These are phyloP conservation scores for Kondoa subrosea DNA, from an alignment of 768 basidiomycete genomes.

Conservation along the genomic window DNA sequence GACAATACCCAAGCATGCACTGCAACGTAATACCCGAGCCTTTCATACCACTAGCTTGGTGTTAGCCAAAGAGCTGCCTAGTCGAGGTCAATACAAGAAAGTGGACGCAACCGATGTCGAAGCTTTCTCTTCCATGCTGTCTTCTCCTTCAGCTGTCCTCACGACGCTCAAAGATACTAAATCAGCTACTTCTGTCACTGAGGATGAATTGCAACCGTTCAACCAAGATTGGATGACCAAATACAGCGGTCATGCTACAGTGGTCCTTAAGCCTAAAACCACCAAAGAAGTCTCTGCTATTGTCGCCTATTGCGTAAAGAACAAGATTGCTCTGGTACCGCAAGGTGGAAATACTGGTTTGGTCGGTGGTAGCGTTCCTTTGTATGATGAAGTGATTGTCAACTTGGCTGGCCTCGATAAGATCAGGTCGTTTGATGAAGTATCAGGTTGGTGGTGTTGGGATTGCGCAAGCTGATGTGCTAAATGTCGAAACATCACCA, in stretches of 20 bases:
- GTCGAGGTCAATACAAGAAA: conserved; percentile 24
- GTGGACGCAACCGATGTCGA: conserved; percentile 30
- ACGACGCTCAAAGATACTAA: conserved; percentile 28
- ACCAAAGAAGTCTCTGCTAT: conserved; percentile 76
- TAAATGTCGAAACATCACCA: background rate
- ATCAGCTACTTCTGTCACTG: conserved; percentile 21
- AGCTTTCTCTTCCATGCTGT: conserved; percentile 30
- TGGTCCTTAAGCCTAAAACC: conserved; percentile 75
- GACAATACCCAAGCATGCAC: too few relatives aligned
- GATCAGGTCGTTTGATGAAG: conserved; percentile 36
- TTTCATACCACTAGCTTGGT: background rate
- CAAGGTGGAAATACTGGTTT: conserved; percentile 98
- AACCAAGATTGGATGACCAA: conserved; percentile 84
- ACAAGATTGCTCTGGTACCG: conserved; percentile 74
- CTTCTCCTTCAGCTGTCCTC: conserved; percentile 30
- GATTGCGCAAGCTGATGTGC: background rate
- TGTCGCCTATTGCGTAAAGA: conserved; percentile 66
- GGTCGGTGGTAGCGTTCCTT: conserved; percentile 78
- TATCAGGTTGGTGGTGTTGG: conserved; percentile 25
- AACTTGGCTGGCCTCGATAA: conserved; percentile 37
- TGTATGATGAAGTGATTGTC: conserved; percentile 71
- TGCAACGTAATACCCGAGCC: background rate
- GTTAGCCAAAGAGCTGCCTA: background rate
- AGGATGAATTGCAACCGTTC: conserved; percentile 51
- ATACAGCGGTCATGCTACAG: conserved; percentile 64